Evolutionary conservation across 2,329 filamentous ascomycete genomes (phyloP), one percentile per base, ranked within the genome.

Genomic region (Fusarium scirpi): DNA sequence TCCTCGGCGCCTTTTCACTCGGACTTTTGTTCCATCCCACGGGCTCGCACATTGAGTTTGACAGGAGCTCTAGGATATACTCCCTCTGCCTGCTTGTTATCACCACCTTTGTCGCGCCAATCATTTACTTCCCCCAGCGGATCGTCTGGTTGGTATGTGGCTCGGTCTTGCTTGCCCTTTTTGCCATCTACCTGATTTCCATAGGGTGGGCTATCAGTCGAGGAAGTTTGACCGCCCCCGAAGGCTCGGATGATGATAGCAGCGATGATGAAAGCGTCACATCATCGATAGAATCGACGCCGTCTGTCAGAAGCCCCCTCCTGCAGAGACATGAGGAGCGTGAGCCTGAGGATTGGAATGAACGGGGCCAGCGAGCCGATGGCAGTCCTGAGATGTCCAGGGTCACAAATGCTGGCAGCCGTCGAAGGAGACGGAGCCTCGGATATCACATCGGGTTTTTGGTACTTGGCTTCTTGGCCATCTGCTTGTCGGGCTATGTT

Each of bases 1-100:
- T 56, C 22, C 53, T 56, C 1, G 53, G 53, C 4, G 43, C 53
- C 0, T 56, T 56, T 22, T 56, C 53, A 4, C 43, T 49, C 0
- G 53, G 53, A 2, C 53, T 56, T 8, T 34, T 56, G 3, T 38
- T 56, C 3, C 22, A 29, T 5, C 18, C 53, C 0, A 1, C 15
- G 2, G 13, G 22, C 1, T 38, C 43, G 8, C 18, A 22, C 1
- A 1, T 56, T 18, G 20, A n/a, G 10, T 56, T 56, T 49, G 43
- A 49, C 3, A 56, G 5, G 22, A 27, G 53, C 18, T 38, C 53
- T 7, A 15, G 8, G 22, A 15, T 49, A 2, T 56, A 56, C 13
- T 38, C 43, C 0, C 5, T 47, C 0, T 49, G 18, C 0, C 1
- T 49, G 0, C 43, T 56, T 18, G 2, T 27, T 1, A 48, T 49